Conservation (phyloP, 176 grass and related monocot species). For the Ampelocalamus luodianensis region DNA sequence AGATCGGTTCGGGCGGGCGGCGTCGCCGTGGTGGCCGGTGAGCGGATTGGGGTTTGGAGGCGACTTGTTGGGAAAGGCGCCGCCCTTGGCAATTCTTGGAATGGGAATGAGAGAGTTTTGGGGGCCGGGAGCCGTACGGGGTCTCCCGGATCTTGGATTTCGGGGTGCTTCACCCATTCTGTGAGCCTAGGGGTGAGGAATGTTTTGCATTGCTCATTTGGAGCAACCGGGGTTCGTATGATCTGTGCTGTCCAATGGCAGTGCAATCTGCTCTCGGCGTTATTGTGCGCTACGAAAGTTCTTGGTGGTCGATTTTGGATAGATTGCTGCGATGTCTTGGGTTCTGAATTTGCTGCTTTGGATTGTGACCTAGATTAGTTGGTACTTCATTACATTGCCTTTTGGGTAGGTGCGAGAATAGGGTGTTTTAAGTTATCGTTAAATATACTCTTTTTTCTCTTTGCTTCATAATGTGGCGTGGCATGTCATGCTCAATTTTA, state of each 20-base stretch:
- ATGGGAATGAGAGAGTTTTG: background rate
- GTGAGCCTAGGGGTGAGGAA: background rate
- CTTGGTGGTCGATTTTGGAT: background rate
- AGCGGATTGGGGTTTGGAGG: background rate
- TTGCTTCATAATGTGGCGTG: background rate
- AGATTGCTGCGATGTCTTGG: background rate
- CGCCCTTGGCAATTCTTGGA: background rate
- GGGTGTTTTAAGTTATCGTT: background rate
- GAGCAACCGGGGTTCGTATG: background rate
- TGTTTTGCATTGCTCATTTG: background rate
- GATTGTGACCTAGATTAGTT: background rate
- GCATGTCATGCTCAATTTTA: background rate
- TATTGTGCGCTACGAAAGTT: background rate
- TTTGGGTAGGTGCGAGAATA: background rate
- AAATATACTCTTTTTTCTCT: background rate
- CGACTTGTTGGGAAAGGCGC: background rate
- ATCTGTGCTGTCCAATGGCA: background rate
- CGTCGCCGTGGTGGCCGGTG: background rate
- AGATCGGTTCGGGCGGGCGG: background rate
- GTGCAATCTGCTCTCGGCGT: background rate
- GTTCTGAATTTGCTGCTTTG: background rate
- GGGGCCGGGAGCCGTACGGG: background rate
- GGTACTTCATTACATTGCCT: slow-evolving; percentile 8
- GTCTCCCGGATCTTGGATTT: background rate
- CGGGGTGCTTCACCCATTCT: background rate